Evolutionary conservation across 2,329 filamentous ascomycete species (phyloP).

Genomic region (Penicillium occitanis): DNA sequence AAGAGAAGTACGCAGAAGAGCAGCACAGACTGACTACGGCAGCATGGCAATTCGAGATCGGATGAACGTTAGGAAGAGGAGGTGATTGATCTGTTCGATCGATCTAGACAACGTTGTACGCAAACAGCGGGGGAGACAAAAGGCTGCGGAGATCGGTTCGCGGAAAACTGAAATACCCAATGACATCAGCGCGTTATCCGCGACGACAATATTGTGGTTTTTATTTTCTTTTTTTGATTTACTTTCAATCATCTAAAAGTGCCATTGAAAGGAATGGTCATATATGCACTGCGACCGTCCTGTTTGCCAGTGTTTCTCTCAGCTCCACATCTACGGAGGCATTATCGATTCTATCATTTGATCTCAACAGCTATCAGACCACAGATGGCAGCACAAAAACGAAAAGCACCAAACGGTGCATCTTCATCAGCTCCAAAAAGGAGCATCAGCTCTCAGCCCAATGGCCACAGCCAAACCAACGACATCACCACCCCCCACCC

Average conservation of each 20-base stretch:
- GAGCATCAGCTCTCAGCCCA: neutral
- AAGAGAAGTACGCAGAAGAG: slow-evolving; percentile 23
- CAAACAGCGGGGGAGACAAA: neutral
- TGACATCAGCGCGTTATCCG: slow-evolving; percentile 15
- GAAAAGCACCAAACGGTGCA: slow-evolving; percentile 6
- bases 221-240: neutral
- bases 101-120: neutral
- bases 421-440: neutral
- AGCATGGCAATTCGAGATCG: slow-evolving; percentile 36
- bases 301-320: neutral
- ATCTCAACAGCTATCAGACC: neutral
- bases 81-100: neutral
- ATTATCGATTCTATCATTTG: neutral
- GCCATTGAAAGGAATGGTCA: neutral
- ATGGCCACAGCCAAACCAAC: neutral
- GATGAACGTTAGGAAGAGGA: slow-evolving; percentile 18
- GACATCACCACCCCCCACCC: slow-evolving; percentile 29
- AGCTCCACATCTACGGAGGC: neutral
- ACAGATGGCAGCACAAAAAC: slow-evolving; percentile 11
- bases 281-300: neutral
- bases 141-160: slow-evolving; percentile 4
- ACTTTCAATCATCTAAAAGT: neutral
- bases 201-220: neutral
- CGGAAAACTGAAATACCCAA: slow-evolving; percentile 2
- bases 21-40: slow-evolving; percentile 33